A percentile compares a stretch with the other conserved stretches of the same genome.
Evolutionary conservation across 805 yeast species (phyloP).

Genomic region (Candida gorgasii): DNA sequence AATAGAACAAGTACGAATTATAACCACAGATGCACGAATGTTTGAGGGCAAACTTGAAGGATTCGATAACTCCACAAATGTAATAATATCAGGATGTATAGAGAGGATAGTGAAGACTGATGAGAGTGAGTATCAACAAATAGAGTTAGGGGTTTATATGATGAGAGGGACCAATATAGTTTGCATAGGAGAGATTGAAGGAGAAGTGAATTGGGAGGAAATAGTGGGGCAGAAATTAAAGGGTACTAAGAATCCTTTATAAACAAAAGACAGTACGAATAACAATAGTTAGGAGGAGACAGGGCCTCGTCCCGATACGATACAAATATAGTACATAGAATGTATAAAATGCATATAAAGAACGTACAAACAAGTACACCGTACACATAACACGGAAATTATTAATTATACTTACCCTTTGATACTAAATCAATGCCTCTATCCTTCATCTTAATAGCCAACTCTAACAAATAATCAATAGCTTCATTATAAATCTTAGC

Average conservation of each 20-base stretch:
- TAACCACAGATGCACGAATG: conserved; percentile 45
- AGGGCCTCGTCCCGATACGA: no score
- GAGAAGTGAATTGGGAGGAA: conserved; percentile 41
- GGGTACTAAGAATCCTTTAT: conserved; percentile 43
- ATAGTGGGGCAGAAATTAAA: conserved; percentile 34
- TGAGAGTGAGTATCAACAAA: conserved; percentile 38
- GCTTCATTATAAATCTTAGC: conserved; percentile 94
- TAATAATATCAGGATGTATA: conserved; percentile 51
- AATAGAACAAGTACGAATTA: conserved; percentile 35
- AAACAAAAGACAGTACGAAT: conserved; percentile 1
- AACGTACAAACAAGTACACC: neutral
- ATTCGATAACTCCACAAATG: conserved; percentile 64
- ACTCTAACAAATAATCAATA: conserved; percentile 80
- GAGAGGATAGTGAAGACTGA: conserved; percentile 49
- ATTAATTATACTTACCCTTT: neutral
- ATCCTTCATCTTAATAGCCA: conserved; percentile 80
- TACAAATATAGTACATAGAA: no score
- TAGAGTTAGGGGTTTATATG: conserved; percentile 49
- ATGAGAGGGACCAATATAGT: conserved; percentile 62
- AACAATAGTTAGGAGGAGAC: neutral
- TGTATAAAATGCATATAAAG: no score
- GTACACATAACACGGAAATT: neutral
- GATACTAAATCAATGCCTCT: conserved; percentile 46
- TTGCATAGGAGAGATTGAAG: conserved; percentile 51
- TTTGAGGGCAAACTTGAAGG: conserved; percentile 51